Percentiles rank a stretch among this genome's conserved stretches.
Evolutionary conservation across 2,329 filamentous ascomycete genomes (phyloP).

Genomic region (Samsoniella hepiali): DNA sequence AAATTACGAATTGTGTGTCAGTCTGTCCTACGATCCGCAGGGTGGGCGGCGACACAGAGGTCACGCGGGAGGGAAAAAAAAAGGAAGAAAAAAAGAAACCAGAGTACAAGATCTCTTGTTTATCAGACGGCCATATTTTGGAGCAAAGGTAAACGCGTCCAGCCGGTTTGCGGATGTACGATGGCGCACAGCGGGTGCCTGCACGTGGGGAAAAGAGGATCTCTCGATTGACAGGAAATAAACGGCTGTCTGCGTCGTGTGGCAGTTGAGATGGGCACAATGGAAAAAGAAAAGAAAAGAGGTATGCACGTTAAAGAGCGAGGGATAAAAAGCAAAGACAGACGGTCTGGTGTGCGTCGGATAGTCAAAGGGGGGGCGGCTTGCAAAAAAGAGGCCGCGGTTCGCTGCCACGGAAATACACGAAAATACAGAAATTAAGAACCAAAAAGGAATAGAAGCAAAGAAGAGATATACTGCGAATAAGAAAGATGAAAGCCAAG

Average conservation of each 20-base stretch:
- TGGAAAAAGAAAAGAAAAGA: constrained; percentile 1
- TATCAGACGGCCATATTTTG: neutral
- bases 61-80: neutral
- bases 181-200: neutral
- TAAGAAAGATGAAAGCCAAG: too few species aligned
- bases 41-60: constrained; percentile 1
- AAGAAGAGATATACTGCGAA: neutral
- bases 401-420: too few species aligned
- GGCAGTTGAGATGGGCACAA: neutral
- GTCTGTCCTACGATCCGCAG: neutral
- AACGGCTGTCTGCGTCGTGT: neutral
- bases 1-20: neutral
- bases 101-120: neutral
- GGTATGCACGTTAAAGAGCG: neutral
- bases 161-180: neutral
- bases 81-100: neutral
- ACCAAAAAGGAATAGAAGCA: neutral
- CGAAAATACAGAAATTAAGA: too few species aligned
- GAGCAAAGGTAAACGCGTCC: neutral
- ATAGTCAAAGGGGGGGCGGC: neutral
- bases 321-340: constrained; percentile 1
- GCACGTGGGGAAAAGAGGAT: constrained; percentile 15
- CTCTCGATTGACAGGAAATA: neutral
- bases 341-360: neutral
- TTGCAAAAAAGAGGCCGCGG: neutral